phyloP scores from a whole-genome alignment of 768 basidiomycete genomes.

The Chalciporus pseudorubinellus region DNA sequence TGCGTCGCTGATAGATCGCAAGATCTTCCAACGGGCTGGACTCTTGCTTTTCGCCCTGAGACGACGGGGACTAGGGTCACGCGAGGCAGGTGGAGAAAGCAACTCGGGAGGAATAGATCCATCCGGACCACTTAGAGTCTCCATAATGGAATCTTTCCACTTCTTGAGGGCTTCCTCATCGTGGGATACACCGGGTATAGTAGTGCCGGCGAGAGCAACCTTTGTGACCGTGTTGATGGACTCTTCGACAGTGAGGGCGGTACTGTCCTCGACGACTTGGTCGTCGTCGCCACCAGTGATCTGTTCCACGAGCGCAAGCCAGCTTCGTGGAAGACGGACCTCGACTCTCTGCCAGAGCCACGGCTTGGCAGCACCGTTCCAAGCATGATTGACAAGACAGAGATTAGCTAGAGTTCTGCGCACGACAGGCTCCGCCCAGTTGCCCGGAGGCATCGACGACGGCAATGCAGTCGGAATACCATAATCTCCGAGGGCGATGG shows the following conservation, averaged over 20 bases:
- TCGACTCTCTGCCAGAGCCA: conserved; percentile 86
- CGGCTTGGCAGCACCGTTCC: conserved; percentile 81
- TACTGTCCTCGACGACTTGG: conserved; percentile 43
- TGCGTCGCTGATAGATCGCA: conserved; percentile 76
- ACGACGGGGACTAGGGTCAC: conserved; percentile 79
- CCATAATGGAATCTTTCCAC: conserved; percentile 61
- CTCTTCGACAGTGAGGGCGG: conserved; percentile 60
- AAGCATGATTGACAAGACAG: conserved; percentile 73
- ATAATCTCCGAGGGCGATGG: conserved; percentile 48
- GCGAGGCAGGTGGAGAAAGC: conserved; percentile 75
- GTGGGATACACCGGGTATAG: conserved; percentile 34
- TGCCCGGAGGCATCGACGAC: conserved; percentile 67
- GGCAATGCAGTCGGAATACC: conserved; percentile 60
- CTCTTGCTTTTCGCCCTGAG: conserved; percentile 74
- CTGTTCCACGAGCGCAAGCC: conserved; percentile 79
- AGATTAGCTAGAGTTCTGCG: conserved; percentile 67
- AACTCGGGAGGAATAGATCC: conserved; percentile 70
- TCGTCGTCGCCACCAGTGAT: conserved; percentile 72
- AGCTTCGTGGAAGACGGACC: conserved; percentile 78
- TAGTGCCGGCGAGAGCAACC: conserved; percentile 52
- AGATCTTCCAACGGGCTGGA: conserved; percentile 80
- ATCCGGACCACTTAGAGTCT: conserved; percentile 60
- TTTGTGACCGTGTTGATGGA: conserved; percentile 67
- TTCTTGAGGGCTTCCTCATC: conserved; percentile 44
- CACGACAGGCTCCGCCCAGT: conserved; percentile 65